Percentiles rank a stretch among this genome's conserved stretches.
Evolutionary conservation across 352 stramenopile species (phyloP).

Genomic region (Pythium brachiatum): DNA sequence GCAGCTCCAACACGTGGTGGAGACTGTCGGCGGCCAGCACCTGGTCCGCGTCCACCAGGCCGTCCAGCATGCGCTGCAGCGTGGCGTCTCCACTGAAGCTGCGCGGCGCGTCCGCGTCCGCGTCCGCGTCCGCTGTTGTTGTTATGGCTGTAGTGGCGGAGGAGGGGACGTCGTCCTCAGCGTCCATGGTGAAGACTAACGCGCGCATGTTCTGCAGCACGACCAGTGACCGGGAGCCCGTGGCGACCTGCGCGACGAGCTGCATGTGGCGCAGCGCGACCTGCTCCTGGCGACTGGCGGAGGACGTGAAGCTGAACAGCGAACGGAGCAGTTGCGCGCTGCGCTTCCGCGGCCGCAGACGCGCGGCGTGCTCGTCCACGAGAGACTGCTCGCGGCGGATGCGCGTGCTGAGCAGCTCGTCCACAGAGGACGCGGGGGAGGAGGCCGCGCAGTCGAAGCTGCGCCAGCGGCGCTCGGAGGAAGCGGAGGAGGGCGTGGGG

Average conservation of each 20-base stretch:
- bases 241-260: conserved; percentile 62
- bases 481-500: conserved; percentile 4
- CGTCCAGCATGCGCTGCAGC: conserved; percentile 51
- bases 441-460: conserved; percentile 46
- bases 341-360: conserved; percentile 34
- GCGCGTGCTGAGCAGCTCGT: conserved; percentile 36
- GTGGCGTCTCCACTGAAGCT: conserved; percentile 32
- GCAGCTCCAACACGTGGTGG: conserved; percentile 54
- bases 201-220: conserved; percentile 41
- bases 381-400: conserved; percentile 53
- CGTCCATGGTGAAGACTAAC: conserved; percentile 34
- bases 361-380: conserved; percentile 38
- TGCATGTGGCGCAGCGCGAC: conserved; percentile 68
- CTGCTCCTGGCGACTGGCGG: conserved; percentile 38
- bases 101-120: conserved; percentile 8
- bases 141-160: not conserved
- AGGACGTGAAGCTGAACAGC: conserved; percentile 45
- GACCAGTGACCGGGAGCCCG: conserved; percentile 55
- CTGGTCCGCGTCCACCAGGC: conserved; percentile 42
- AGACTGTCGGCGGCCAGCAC: conserved; percentile 61
- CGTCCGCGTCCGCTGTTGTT: not conserved
- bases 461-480: conserved; percentile 53
- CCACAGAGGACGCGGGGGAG: conserved; percentile 29
- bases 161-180: conserved; percentile 19
- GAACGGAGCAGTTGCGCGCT: conserved; percentile 44